These are phyloP conservation scores for Aureobasidium sp. DNA, from an alignment of 2,329 filamentous ascomycete genomes.

Conservation along the genomic window DNA sequence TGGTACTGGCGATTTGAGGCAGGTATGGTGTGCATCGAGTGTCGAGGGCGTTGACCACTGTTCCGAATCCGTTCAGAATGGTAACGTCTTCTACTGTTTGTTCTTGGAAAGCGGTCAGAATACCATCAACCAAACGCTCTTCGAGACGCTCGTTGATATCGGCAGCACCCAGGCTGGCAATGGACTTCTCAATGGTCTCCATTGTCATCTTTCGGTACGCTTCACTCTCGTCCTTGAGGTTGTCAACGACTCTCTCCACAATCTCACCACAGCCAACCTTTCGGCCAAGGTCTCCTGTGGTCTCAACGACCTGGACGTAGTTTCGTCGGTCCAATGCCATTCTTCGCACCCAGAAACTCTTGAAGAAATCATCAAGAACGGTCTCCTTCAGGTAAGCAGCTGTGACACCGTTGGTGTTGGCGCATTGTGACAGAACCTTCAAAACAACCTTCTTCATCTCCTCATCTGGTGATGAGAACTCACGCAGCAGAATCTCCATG, in stretches of 20 bases:
- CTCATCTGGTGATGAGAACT: conserved; percentile 94
- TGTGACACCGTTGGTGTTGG: conserved; percentile 89
- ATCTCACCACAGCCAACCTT: conserved; percentile 98
- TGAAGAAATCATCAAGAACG: conserved; percentile 94
- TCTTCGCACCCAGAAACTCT: conserved; percentile 93
- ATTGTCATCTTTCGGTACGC: conserved; percentile 99
- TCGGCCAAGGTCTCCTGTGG: conserved; percentile 91
- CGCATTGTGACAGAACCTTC: conserved; percentile 94
- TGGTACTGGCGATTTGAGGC: conserved; percentile 92
- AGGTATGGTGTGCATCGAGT: conserved; percentile 93
- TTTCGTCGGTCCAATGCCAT: conserved; percentile 98
- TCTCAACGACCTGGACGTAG: conserved; percentile 96
- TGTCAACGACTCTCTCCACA: conserved; percentile 82
- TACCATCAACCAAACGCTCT: conserved; percentile 89
- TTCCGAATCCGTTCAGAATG: conserved; percentile 95
- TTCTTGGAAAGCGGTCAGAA: conserved; percentile 94
- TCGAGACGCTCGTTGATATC: conserved; percentile 90
- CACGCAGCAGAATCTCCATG: conserved; percentile 94
- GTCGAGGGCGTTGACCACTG: conserved; percentile 90
- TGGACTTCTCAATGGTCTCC: conserved; percentile 93
- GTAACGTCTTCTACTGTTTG: conserved; percentile 94
- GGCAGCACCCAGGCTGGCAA: conserved; percentile 84
- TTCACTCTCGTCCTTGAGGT: conserved; percentile 96
- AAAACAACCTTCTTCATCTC: conserved; percentile 99
- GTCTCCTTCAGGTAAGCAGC: conserved; percentile 92